These are phyloP conservation scores for Umbelopsis sp. DNA, from an alignment of 371 early-diverging fungal genomes.

Conservation along the genomic window DNA sequence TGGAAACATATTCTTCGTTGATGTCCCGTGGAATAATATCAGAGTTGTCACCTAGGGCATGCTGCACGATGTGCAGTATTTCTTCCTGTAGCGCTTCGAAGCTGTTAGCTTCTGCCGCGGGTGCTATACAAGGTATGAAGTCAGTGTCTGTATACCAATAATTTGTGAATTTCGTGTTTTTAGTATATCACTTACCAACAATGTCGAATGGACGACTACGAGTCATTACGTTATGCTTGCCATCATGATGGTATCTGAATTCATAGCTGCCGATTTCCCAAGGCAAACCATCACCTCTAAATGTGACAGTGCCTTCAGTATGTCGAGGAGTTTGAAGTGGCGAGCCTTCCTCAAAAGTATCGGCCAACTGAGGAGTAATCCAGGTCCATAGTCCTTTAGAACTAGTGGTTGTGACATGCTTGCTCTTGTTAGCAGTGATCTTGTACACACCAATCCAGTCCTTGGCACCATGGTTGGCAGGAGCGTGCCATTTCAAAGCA, in stretches of 20 bases:
- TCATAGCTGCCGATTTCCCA: conserved; percentile 90
- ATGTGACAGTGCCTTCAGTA: conserved; percentile 48
- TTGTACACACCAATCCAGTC: conserved; percentile 96
- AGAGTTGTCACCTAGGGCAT: conserved; percentile 46
- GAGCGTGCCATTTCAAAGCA: conserved; percentile 73
- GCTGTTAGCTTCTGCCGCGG: conserved; percentile 24
- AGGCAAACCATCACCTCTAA: conserved; percentile 69
- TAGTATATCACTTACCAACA: conserved; percentile 35
- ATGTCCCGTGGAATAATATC: conserved; percentile 58
- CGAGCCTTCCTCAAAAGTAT: neutral
- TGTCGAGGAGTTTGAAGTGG: conserved; percentile 11
- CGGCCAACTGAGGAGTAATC: conserved; percentile 25
- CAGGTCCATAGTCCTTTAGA: conserved; percentile 74
- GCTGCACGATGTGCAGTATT: conserved; percentile 39
- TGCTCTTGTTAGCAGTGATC: conserved; percentile 70
- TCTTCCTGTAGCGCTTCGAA: conserved; percentile 28
- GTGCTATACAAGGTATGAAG: conserved; percentile 21
- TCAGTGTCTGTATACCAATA: neutral
- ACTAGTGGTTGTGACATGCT: conserved; percentile 72
- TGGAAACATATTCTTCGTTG: conserved; percentile 60
- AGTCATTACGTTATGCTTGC: conserved; percentile 84
- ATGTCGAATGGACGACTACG: conserved; percentile 81
- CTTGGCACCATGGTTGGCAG: conserved; percentile 64
- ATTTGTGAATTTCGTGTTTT: no score
- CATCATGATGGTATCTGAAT: conserved; percentile 87